phyloP scores from a whole-genome alignment of 2,329 filamentous ascomycete genomes.

The Colletotrichum agaves region DNA sequence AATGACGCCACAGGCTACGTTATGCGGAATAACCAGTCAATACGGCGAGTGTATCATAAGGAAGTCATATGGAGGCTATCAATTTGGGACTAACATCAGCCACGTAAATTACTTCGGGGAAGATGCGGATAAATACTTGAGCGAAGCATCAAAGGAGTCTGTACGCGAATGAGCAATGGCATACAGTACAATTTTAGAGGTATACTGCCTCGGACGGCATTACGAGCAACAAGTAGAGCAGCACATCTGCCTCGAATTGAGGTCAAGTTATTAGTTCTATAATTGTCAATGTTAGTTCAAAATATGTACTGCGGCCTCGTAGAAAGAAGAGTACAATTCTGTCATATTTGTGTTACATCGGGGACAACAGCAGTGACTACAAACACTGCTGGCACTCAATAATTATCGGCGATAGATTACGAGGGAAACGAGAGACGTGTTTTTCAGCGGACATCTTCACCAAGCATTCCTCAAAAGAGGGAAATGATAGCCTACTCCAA shows the following conservation, averaged over 20 bases:
- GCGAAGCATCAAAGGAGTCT: not conserved
- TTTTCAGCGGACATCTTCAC: no score
- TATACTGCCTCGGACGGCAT: not conserved
- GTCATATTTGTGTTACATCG: no score
- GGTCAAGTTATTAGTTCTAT: not conserved
- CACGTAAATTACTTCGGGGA: not conserved
- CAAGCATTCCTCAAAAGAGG: no score
- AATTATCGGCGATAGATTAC: no score
- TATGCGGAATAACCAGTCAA: not conserved
- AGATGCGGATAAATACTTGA: not conserved
- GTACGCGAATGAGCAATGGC: not conserved
- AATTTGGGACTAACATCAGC: no score
- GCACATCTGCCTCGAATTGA: not conserved
- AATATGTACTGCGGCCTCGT: not conserved
- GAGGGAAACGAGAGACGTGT: no score
- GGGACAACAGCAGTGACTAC: no score
- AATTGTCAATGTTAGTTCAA: not conserved
- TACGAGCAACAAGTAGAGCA: not conserved
- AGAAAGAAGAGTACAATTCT: no score
- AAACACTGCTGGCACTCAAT: no score
- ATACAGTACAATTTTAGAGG: not conserved
- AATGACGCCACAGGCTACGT: not conserved
- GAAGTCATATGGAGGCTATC: not conserved
- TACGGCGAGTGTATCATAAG: constrained; percentile 16
- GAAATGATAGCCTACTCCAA: no score